A percentile compares a stretch with the other conserved stretches of the same genome.
Conservation (phyloP, 2,329 filamentous ascomycete genomes). For the Calonectria henricotiae region DNA sequence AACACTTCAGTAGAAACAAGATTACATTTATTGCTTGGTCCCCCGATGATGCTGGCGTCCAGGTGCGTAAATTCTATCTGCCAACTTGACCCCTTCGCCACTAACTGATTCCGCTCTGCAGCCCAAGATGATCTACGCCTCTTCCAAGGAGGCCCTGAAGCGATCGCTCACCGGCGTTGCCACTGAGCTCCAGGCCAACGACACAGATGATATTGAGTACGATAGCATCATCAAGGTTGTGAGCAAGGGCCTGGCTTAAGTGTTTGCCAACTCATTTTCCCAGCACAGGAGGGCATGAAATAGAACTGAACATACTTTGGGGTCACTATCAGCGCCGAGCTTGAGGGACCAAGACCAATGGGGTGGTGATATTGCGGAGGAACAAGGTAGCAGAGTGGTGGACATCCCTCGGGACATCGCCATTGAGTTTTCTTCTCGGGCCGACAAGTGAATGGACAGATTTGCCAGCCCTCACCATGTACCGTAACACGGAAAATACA, state of each 20-base stretch:
- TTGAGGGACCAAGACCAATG: constrained; percentile 49
- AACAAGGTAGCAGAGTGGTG: constrained; percentile 40
- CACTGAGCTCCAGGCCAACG: constrained; percentile 87
- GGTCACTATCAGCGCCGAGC: constrained; percentile 47
- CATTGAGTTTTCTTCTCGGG: constrained; percentile 49
- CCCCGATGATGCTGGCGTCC: constrained; percentile 84
- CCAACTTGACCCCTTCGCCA: constrained; percentile 71
- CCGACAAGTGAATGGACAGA: constrained; percentile 52
- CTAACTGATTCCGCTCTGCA: constrained; percentile 56
- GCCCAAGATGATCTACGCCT: constrained; percentile 93
- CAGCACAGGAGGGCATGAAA: constrained; percentile 46
- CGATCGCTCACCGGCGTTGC: constrained; percentile 83
- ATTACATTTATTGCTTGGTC: constrained; percentile 86
- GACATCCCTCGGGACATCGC: constrained; percentile 43
- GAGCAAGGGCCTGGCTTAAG: constrained; percentile 75
- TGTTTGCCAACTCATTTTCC: constrained; percentile 36
- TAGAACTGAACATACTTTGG: constrained; percentile 52
- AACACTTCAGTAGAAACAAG: constrained; percentile 74
- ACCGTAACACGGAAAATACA: constrained; percentile 53
- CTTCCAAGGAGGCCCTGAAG: constrained; percentile 90
- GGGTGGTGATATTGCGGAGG: constrained; percentile 51
- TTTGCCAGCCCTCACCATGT: constrained; percentile 54
- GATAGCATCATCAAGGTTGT: constrained; percentile 78
- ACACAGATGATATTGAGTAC: constrained; percentile 86
- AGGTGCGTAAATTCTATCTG: constrained; percentile 69